Conservation (phyloP, 176 grass and related monocot species). For the Tuctoria greenei region DNA sequence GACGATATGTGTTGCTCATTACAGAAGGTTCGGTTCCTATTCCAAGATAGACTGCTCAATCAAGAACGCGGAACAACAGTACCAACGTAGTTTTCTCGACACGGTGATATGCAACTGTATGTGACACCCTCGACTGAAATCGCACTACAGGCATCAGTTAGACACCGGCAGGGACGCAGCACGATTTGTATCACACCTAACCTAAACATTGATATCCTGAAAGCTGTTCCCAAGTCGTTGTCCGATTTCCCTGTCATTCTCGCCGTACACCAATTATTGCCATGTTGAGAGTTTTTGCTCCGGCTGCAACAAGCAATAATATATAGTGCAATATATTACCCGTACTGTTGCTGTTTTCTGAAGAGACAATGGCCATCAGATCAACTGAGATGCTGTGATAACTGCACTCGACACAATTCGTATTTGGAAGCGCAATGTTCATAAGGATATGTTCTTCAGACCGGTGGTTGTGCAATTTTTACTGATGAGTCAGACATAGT, state of each 20-base stretch:
- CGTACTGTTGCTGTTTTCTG: neutral
- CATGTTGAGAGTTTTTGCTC: neutral
- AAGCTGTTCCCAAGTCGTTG: constrained; percentile 4
- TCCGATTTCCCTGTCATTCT: neutral
- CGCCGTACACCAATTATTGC: neutral
- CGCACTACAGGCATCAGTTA: neutral
- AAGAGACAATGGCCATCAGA: neutral
- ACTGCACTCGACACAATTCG: neutral
- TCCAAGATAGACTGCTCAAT: neutral
- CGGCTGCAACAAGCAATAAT: neutral
- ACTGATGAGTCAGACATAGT: neutral
- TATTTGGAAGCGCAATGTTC: neutral
- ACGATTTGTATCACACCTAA: neutral
- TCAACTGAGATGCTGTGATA: neutral
- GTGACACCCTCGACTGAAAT: neutral
- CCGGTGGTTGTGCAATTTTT: neutral
- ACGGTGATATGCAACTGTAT: neutral
- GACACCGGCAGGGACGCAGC: neutral
- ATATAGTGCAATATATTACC: neutral
- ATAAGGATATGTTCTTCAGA: neutral
- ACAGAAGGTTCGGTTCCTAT: neutral
- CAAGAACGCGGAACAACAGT: neutral
- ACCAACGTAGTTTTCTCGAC: neutral
- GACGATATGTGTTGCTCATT: neutral
- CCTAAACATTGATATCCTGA: neutral